Base-by-base conservation (phyloP, 1,284 basidiomycete genomes). In the Porogramme epimiltina region DNA sequence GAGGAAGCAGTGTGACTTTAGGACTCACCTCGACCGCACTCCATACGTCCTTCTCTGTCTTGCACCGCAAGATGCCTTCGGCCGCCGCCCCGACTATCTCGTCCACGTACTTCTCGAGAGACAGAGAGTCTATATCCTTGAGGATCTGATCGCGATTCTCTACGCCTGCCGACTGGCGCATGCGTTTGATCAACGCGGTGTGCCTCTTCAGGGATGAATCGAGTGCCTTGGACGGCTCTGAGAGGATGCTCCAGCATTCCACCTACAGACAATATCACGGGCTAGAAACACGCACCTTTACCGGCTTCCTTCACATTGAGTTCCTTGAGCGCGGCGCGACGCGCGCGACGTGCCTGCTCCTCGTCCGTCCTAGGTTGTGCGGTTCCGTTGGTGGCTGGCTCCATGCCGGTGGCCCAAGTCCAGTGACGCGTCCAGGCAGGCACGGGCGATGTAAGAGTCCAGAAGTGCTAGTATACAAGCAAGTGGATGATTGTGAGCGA, bases 131-230 rank as follows among this genome's bases (percentile, higher is more conserved):
- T 56, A 97, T 85, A 65, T 99, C 97, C 71, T 95, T 96, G 64
- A 95, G 74, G 53, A 97, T 84, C 62, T 90, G 86, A 59, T 94
- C 91, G 46, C 84, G 84, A 65, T 91, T 86, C 58, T 93, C 92
- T 25, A 77, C 66, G 44, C 89, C 87, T 62, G 95, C 76, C 28
- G 89, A 91, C 66, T 86, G 90, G 34, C 87, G 82, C 64, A 96
- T 87, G 33, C 91, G 85, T 70, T 95, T 98, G 59, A 97, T 91
- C 57, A 96, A 81, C 1, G 93, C 91, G 1, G 93, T 97, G 69
- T 98, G 94, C 20, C 92, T 87, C 73, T 94, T 98, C 52, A 98
- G 73, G 33, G 95, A 97, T 2, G 95, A 93, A 69, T 98, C 95
- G 31, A 95, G 78, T 15, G 73, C 61, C 65, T 82, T 90, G 16